Percentiles rank a stretch among this genome's conserved stretches.
These are phyloP conservation scores for Albophoma yamanashiensis DNA, from an alignment of 2,329 filamentous ascomycete genomes.

Conservation along the genomic window DNA sequence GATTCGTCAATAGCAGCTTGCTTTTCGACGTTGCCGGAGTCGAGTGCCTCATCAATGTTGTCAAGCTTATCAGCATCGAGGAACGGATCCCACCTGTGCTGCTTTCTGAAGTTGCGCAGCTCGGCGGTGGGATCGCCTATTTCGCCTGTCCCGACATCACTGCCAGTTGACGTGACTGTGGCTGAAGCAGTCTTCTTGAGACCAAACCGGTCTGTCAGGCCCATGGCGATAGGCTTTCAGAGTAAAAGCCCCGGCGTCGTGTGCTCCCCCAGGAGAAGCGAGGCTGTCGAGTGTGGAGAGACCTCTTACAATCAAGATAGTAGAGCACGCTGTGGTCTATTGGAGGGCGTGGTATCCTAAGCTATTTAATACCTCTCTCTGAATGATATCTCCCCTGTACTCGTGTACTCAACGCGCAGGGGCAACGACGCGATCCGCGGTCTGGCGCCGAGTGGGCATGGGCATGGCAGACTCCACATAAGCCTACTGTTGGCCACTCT, in stretches of 20 bases:
- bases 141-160: constrained; percentile 1
- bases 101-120: constrained; percentile 32
- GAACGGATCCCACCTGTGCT: constrained; percentile 47
- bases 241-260: neutral
- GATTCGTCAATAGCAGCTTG: constrained; percentile 33
- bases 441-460: neutral
- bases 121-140: constrained; percentile 11
- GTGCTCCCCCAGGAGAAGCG: too few species aligned
- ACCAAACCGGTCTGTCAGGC: constrained; percentile 8
- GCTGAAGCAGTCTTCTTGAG: constrained; percentile 5
- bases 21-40: constrained; percentile 31
- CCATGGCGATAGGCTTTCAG: constrained; percentile 7
- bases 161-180: constrained; percentile 7
- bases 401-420: neutral
- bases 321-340: neutral
- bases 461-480: neutral
- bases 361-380: neutral
- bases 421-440: neutral
- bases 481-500: neutral
- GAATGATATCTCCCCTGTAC: too few species aligned
- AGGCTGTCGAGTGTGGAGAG: too few species aligned
- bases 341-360: neutral
- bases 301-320: too few species aligned
- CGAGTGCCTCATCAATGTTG: constrained; percentile 35
- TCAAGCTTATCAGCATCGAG: constrained; percentile 40